phyloP scores from a whole-genome alignment of 768 basidiomycete species.

The Mycena galericulata region DNA sequence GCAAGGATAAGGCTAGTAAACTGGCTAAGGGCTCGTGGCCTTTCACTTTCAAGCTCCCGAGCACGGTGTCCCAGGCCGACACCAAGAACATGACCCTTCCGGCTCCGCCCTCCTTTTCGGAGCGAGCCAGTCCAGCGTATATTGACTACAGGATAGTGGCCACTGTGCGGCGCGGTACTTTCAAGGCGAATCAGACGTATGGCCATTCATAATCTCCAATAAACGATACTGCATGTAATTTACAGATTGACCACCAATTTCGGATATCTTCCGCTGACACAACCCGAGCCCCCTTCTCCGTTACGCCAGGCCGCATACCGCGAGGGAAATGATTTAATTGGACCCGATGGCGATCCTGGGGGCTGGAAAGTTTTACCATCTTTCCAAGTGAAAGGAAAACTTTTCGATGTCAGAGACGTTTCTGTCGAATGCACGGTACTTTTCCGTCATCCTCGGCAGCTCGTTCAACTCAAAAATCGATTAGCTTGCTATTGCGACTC shows the following conservation, averaged over 20 bases:
- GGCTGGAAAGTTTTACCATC: slow-evolving; percentile 52
- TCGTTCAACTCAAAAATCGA: not conserved
- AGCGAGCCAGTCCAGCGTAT: slow-evolving; percentile 66
- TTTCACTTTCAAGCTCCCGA: slow-evolving; percentile 60
- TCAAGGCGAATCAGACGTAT: slow-evolving; percentile 65
- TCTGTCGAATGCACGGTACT: slow-evolving; percentile 49
- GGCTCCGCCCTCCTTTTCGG: slow-evolving; percentile 66
- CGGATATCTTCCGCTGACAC: slow-evolving; percentile 46
- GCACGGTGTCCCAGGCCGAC: slow-evolving; percentile 53
- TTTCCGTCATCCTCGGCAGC: not conserved
- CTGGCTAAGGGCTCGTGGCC: slow-evolving; percentile 60
- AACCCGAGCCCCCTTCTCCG: slow-evolving; percentile 50
- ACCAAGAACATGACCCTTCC: slow-evolving; percentile 50
- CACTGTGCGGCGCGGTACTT: slow-evolving; percentile 59
- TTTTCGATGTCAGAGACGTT: slow-evolving; percentile 49
- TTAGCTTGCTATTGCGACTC: slow-evolving; percentile 63
- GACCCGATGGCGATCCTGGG: slow-evolving; percentile 51
- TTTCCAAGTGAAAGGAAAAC: slow-evolving; percentile 45
- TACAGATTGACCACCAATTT: slow-evolving; percentile 46
- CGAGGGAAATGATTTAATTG: slow-evolving; percentile 45
- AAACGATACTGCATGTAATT: not conserved
- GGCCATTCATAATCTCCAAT: slow-evolving; percentile 24
- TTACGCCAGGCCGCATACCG: slow-evolving; percentile 50
- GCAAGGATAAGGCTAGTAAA: slow-evolving; percentile 47
- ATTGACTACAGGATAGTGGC: slow-evolving; percentile 67